Evolutionary conservation across 1,284 basidiomycete species (phyloP), one percentile per base, ranked within the genome.

Genomic region (Melampsora americana): DNA sequence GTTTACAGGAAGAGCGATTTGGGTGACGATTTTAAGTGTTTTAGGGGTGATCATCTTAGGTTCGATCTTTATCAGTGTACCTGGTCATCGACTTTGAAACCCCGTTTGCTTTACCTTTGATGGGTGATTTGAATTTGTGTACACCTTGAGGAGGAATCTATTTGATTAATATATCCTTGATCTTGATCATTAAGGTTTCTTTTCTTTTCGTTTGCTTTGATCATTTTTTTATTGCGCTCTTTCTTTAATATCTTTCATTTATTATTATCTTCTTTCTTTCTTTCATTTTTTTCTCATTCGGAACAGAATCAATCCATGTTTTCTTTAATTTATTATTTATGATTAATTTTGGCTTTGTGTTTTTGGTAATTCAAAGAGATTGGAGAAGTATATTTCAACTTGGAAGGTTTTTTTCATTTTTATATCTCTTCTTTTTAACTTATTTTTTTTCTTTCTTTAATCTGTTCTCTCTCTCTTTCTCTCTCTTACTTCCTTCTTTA

Each of bases 41-140:
- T 84, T 87, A 59, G 87, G 91, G 79, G 87, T 89, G 68, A 87
- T 89, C 1, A 89, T 88, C n/a, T 84, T 94, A 78, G 92, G 92
- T 5, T 85, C 94, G 80, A 84, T 95, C 74, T 95, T 95, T 85
- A 92, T 92, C 89, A 91, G 91, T 64, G 93, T 95, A 42, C 93
- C 93, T 1, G 93, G 93, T 3, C 90, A 94, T 83, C 86, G 91
- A 73, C 86, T 94, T 80, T 93, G 71, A 79, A 42, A 42, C n/a
- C n/a, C n/a, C n/a, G n/a, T n/a, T n/a, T n/a, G n/a, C n/a, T n/a
- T n/a, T n/a, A n/a, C n/a, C n/a, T n/a, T n/a, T n/a, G n/a, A n/a
- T n/a, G n/a, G n/a, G n/a, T n/a, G n/a, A n/a, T n/a, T n/a, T n/a
- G n/a, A n/a, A n/a, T n/a, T n/a, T n/a, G n/a, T n/a, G n/a, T n/a